These are phyloP conservation scores for Aureobasidium lini DNA, from an alignment of 2,329 filamentous ascomycete species.

Conservation along the genomic window DNA sequence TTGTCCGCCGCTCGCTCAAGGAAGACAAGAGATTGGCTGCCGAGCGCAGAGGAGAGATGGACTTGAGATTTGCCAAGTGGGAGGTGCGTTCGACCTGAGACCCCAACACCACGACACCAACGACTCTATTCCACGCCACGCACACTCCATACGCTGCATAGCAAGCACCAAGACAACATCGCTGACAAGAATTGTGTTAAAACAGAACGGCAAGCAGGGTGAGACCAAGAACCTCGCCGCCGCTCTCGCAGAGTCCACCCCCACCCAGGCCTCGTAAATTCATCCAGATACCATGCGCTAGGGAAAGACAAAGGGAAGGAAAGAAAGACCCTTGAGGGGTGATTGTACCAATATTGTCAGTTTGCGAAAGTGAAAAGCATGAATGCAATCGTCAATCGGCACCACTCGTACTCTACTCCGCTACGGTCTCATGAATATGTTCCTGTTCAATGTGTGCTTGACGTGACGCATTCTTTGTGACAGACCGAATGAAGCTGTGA, in stretches of 20 bases:
- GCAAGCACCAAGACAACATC: not conserved
- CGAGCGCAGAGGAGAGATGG: conserved; percentile 84
- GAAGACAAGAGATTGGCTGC: conserved; percentile 81
- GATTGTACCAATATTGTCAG: conserved; percentile 10
- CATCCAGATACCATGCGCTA: conserved; percentile 4
- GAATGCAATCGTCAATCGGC: conserved; percentile 4
- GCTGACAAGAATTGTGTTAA: conserved; percentile 3
- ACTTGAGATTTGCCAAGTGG: conserved; percentile 91
- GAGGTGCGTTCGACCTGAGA: conserved; percentile 57
- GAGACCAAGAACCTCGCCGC: conserved; percentile 65
- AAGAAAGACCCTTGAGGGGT: not conserved
- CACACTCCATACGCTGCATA: not conserved
- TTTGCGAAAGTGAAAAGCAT: not conserved
- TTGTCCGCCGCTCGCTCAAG: conserved; percentile 94
- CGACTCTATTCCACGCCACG: not conserved
- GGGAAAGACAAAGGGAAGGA: not conserved
- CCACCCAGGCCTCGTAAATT: conserved; percentile 8
- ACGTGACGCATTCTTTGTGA: not conserved
- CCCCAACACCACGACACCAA: not conserved
- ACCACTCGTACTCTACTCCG: not conserved
- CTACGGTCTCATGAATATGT: not conserved
- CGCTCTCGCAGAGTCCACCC: conserved; percentile 37
- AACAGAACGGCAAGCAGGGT: conserved; percentile 91
- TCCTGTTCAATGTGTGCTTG: not conserved
- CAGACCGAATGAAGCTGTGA: too few relatives aligned